phyloP scores from a whole-genome alignment of 2,329 filamentous ascomycete genomes.

The Clonostachys chloroleuca region DNA sequence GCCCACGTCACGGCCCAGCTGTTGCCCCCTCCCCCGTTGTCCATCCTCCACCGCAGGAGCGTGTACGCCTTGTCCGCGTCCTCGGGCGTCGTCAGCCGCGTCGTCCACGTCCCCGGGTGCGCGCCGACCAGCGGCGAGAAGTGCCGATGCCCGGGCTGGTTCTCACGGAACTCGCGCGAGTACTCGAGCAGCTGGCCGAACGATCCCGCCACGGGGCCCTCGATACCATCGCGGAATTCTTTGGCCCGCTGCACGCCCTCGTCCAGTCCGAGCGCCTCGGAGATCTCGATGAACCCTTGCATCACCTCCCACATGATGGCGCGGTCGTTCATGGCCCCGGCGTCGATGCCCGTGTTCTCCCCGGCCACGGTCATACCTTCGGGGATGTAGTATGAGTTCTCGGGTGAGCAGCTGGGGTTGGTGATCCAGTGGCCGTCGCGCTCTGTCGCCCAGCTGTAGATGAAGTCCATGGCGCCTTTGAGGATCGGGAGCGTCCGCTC shows the following conservation, averaged over 20 bases:
- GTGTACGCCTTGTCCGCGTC: conserved; percentile 2
- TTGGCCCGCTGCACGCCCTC: conserved; percentile 3
- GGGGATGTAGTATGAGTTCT: conserved; percentile 13
- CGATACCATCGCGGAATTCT: conserved; percentile 3
- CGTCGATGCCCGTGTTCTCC: conserved; percentile 3
- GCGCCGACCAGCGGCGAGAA: conserved; percentile 3
- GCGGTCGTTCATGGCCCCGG: conserved; percentile 5
- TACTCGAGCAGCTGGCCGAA: conserved; percentile 4
- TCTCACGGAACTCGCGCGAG: conserved; percentile 3
- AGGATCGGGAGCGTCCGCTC: conserved; percentile 16
- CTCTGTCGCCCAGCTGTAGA: conserved; percentile 20
- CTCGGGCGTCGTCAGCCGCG: conserved; percentile 1
- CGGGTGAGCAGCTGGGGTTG: conserved; percentile 17
- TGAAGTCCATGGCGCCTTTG: conserved; percentile 17
- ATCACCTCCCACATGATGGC: conserved; percentile 7
- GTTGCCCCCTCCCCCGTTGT: background rate
- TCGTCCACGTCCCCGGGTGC: conserved; percentile 3
- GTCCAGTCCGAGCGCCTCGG: conserved; percentile 3
- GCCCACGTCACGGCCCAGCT: conserved; percentile 6
- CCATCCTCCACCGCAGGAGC: conserved; percentile 1
- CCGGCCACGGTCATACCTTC: conserved; percentile 2
- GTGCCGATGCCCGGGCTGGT: conserved; percentile 5
- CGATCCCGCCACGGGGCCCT: background rate
- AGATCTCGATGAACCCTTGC: conserved; percentile 4
- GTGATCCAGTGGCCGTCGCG: conserved; percentile 15